Percentiles rank a stretch among this genome's conserved stretches.
Evolutionary conservation across 768 basidiomycete genomes (phyloP).

Genomic region (Multifurca ochricompacta): DNA sequence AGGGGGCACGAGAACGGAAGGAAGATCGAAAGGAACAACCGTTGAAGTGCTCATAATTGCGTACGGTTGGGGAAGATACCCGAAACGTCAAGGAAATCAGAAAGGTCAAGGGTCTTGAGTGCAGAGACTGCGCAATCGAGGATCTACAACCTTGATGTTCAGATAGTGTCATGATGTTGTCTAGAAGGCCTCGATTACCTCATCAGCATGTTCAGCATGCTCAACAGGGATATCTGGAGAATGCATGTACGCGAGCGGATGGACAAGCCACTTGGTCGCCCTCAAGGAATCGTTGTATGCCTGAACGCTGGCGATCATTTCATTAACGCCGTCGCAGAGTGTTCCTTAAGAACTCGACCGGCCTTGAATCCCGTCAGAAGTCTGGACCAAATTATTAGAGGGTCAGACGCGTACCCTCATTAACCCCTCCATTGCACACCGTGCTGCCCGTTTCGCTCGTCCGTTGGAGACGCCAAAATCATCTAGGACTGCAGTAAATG

Average conservation of each 20-base stretch:
- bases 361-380: slow-evolving; percentile 37
- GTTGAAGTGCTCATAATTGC: slow-evolving; percentile 36
- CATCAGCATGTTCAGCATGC: slow-evolving; percentile 48
- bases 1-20: slow-evolving; percentile 77
- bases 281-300: slow-evolving; percentile 55
- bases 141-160: slow-evolving; percentile 38
- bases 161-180: background rate
- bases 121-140: slow-evolving; percentile 65
- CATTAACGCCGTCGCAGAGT: slow-evolving; percentile 49
- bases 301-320: slow-evolving; percentile 67
- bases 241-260: slow-evolving; percentile 50
- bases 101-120: slow-evolving; percentile 52
- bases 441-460: slow-evolving; percentile 72
- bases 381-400: background rate
- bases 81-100: slow-evolving; percentile 50
- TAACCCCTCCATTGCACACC: slow-evolving; percentile 76
- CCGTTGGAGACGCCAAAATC: slow-evolving; percentile 84
- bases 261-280: slow-evolving; percentile 56
- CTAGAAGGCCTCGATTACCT: slow-evolving; percentile 36
- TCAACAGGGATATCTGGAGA: slow-evolving; percentile 37
- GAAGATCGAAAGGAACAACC: slow-evolving; percentile 55
- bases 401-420: slow-evolving; percentile 46
- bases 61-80: slow-evolving; percentile 64
- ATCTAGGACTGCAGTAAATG: slow-evolving; percentile 80
- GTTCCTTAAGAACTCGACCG: slow-evolving; percentile 56